Evolutionary conservation across 2,329 filamentous ascomycete genomes (phyloP), one percentile per base, ranked within the genome.

Genomic region (Metarhizium robertsii): DNA sequence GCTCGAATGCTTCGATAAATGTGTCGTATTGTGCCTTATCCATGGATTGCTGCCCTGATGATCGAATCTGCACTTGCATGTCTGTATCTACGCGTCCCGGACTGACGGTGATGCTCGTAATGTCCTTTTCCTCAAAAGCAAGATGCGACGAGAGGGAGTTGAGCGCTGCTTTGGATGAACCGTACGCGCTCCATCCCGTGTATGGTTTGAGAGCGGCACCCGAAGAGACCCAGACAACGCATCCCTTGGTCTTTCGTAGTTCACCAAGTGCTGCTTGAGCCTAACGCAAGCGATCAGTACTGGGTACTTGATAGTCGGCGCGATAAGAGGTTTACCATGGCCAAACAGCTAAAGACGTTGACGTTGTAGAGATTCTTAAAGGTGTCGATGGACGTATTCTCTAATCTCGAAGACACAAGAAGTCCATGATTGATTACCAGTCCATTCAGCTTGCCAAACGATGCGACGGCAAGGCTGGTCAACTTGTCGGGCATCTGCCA

Each of bases 401-500:
- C 83, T 48, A 97, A 74, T 52, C 81, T 83, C 46, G 95, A 85
- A 1, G 90, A 88, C n/a, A 84, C 80, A 48, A 99, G 73, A 1
- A 84, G 77, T 20, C 91, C 92, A 67, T 99, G 94, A 69, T 97
- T 97, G 59, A 97, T 74, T 13, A 99, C 83, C 48, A 99, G 68
- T 1, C 85, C 87, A 66, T 99, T 91, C 4, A 99, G 72, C 51
- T 75, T 77, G 10, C 85, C 86, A 68, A 90, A 97, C 0, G 80
- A 73, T 32, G 79, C 73, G 11, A 87, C 65, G 0, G 91, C 87
- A 1, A 84, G 71, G 3, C 85, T 75, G 4, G 90, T 81, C 4
- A 87, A 80, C 65, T 80, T 80, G 1, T 78, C 69, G 4, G 83
- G 80, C 32, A 87, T 70, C 79, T 81, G 55, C 16, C 11, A 8